Percentiles rank a stretch among this genome's conserved stretches.
These are phyloP conservation scores for Sclerotinia subarctica DNA, from an alignment of 2,329 filamentous ascomycete species.

Conservation along the genomic window DNA sequence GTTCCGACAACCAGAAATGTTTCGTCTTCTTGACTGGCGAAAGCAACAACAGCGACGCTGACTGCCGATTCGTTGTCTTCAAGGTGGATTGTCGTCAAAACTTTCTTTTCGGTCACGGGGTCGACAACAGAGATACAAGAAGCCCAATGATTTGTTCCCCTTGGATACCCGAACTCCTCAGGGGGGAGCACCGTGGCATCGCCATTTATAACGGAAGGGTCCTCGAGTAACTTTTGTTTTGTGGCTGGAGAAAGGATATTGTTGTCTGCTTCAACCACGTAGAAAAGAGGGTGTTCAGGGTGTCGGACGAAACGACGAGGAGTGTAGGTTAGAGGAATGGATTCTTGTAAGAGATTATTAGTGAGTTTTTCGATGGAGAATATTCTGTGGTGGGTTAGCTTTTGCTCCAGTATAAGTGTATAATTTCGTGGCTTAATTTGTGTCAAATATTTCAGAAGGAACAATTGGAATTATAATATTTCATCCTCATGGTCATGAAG, in stretches of 20 bases:
- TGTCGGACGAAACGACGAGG: conserved; percentile 85
- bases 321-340: conserved; percentile 83
- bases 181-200: conserved; percentile 69
- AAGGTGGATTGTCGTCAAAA: conserved; percentile 76
- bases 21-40: conserved; percentile 85
- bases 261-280: conserved; percentile 90
- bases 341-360: conserved; percentile 82
- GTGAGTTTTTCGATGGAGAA: conserved; percentile 86
- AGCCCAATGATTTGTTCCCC: conserved; percentile 82
- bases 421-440: conserved; percentile 19
- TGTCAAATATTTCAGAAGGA: conserved; percentile 73
- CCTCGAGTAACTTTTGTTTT: conserved; percentile 68
- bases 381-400: conserved; percentile 58
- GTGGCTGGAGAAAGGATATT: conserved; percentile 83
- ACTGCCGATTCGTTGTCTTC: conserved; percentile 89
- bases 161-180: conserved; percentile 85
- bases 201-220: conserved; percentile 68
- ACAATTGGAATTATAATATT: conserved; percentile 81
- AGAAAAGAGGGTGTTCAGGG: conserved; percentile 84
- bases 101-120: conserved; percentile 68
- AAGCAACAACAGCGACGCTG: conserved; percentile 78
- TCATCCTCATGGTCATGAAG: conserved; percentile 45
- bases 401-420: conserved; percentile 17
- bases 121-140: conserved; percentile 94
- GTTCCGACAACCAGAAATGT: conserved; percentile 92